Evolutionary conservation across 2,329 filamentous ascomycete genomes (phyloP).

Genomic region (Emydomyces testavorans): DNA sequence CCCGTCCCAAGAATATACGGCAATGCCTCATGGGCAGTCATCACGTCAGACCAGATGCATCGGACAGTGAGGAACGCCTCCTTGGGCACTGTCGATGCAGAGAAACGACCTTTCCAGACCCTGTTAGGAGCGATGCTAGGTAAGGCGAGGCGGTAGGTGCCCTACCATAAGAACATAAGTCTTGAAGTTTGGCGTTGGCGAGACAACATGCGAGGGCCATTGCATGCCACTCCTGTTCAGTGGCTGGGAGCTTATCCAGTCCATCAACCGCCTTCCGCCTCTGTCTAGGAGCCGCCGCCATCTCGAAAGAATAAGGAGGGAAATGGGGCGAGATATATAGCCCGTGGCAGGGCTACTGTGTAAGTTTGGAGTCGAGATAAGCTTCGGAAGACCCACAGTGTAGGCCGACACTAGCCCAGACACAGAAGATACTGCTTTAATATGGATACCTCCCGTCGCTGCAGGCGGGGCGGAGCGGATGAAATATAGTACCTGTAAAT

Average conservation of each 20-base stretch:
- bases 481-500: too few species aligned
- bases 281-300: background rate
- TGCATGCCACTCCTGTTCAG: constrained; percentile 12
- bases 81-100: constrained; percentile 14
- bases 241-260: constrained; percentile 12
- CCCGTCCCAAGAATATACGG: constrained; percentile 14
- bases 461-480: too few species aligned
- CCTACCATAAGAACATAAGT: constrained; percentile 10
- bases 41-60: constrained; percentile 13
- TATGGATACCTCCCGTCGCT: too few species aligned
- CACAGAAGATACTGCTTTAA: too few species aligned
- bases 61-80: constrained; percentile 15
- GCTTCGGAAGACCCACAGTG: too few species aligned
- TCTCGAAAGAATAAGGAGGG: background rate
- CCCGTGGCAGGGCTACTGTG: too few species aligned
- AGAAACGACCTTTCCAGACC: constrained; percentile 13
- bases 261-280: constrained; percentile 9
- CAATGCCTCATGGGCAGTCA: background rate
- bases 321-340: background rate
- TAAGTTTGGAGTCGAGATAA: too few species aligned
- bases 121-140: constrained; percentile 1
- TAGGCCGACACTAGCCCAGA: too few species aligned
- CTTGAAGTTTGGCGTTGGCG: constrained; percentile 5
- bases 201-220: constrained; percentile 10
- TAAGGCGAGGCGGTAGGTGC: background rate